Percentiles rank a stretch among this genome's conserved stretches.
Evolutionary conservation across 345 rosid species (phyloP).

Genomic region (Lenwebbia sp.): DNA sequence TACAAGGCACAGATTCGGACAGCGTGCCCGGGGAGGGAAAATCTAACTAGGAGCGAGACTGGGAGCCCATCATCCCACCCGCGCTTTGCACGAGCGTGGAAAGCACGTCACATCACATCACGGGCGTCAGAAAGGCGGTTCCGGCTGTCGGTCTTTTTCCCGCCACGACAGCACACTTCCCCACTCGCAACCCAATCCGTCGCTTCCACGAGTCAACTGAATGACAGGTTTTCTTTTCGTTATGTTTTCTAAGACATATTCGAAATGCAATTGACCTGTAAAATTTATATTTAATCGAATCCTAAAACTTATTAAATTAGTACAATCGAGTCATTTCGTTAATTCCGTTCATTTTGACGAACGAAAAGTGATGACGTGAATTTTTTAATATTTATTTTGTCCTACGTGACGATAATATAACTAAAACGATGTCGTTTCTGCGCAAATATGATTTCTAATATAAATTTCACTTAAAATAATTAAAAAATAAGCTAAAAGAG

Average conservation of each 20-base stretch:
- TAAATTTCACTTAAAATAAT: too few relatives aligned
- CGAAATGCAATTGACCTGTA: too few relatives aligned
- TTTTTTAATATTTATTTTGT: too few relatives aligned
- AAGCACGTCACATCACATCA: neutral
- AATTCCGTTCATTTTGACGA: accelerated
- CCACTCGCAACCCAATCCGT: neutral
- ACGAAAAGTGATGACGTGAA: too few relatives aligned
- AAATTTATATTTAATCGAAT: too few relatives aligned
- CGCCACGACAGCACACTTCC: neutral
- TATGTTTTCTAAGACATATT: too few relatives aligned
- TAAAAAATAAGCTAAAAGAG: too few relatives aligned
- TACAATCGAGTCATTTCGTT: too few relatives aligned
- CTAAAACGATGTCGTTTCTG: accelerated
- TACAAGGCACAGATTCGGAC: neutral
- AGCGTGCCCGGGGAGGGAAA: neutral
- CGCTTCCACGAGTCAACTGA: neutral
- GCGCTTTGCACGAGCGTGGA: neutral
- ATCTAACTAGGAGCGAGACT: neutral
- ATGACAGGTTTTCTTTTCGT: neutral
- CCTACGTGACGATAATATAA: accelerated
- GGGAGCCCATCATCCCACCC: neutral
- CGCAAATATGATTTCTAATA: too few relatives aligned
- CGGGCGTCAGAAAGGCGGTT: neutral
- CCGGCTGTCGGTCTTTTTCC: neutral
- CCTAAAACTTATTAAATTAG: too few relatives aligned